These are phyloP conservation scores for Annulohypoxylon moriforme DNA, from an alignment of 495 filamentous ascomycete genomes.

Conservation along the genomic window DNA sequence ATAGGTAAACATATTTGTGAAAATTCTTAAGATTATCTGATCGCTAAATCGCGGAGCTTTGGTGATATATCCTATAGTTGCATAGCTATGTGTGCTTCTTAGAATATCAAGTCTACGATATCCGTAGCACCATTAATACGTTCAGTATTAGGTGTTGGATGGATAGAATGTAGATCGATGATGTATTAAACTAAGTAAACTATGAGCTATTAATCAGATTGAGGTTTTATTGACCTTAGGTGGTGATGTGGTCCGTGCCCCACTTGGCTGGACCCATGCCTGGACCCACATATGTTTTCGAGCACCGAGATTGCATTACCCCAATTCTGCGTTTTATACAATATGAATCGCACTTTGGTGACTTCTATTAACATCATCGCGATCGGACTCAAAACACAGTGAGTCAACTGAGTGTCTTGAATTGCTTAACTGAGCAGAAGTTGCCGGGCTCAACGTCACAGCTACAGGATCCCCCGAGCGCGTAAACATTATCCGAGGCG, in stretches of 20 bases:
- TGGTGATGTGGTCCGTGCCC: too few species aligned
- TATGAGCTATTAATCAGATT: too few species aligned
- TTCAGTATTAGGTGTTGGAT: too few species aligned
- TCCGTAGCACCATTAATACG: too few species aligned
- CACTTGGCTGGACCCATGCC: too few species aligned
- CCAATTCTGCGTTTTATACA: not conserved
- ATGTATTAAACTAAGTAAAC: too few species aligned
- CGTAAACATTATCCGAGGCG: conserved; percentile 20
- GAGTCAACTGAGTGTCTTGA: not conserved
- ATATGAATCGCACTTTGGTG: not conserved
- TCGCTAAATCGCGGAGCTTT: not conserved
- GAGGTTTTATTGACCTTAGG: not conserved
- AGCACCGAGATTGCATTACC: too few species aligned
- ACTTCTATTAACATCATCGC: not conserved
- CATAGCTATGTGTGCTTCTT: too few species aligned
- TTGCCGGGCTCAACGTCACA: not conserved
- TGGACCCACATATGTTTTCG: not conserved
- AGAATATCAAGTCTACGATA: too few species aligned
- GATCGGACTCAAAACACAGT: not conserved
- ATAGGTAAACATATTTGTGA: too few species aligned
- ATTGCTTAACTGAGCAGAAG: not conserved
- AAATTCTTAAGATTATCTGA: too few species aligned
- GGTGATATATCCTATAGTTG: not conserved
- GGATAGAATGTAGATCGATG: too few species aligned
- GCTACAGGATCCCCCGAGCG: conserved; percentile 8